These are phyloP conservation scores for Cubamyces lactineus DNA, from an alignment of 768 basidiomycete genomes.

Conservation along the genomic window DNA sequence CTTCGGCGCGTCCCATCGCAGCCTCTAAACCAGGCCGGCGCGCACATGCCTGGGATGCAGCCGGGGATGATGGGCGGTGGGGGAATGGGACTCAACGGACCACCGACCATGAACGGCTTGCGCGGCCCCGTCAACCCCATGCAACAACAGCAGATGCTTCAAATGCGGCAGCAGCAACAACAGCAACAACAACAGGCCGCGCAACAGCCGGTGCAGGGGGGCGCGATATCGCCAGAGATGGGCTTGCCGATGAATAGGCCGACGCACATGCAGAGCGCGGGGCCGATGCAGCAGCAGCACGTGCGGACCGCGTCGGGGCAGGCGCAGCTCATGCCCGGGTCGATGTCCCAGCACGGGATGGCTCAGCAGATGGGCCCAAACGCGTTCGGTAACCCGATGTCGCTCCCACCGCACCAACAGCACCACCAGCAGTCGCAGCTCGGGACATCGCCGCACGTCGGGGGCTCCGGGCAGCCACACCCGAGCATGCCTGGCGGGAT, in stretches of 20 bases:
- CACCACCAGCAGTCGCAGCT: constrained; percentile 39
- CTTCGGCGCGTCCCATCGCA: constrained; percentile 64
- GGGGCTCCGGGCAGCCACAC: constrained; percentile 42
- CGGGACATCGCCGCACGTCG: constrained; percentile 47
- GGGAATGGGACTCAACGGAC: constrained; percentile 49
- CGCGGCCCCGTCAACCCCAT: constrained; percentile 34
- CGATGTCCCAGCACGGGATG: constrained; percentile 39
- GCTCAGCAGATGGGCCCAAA: constrained; percentile 35
- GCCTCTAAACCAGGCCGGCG: constrained; percentile 46
- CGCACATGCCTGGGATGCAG: constrained; percentile 41
- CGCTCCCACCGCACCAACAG: constrained; percentile 41
- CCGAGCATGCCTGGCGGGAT: constrained; percentile 22
- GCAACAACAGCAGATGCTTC: constrained; percentile 37
- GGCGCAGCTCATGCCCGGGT: constrained; percentile 52
- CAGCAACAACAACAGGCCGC: constrained; percentile 36
- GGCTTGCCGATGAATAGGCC: constrained; percentile 42
- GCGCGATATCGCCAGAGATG: constrained; percentile 48
- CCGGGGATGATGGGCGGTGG: constrained; percentile 35
- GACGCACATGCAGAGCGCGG: constrained; percentile 34
- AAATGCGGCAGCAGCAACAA: constrained; percentile 39
- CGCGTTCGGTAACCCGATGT: constrained; percentile 42
- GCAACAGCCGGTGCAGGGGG: constrained; percentile 36
- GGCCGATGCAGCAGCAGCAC: constrained; percentile 48
- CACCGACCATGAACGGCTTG: constrained; percentile 42
- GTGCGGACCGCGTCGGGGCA: constrained; percentile 48